Evolutionary conservation across 2,329 filamentous ascomycete species (phyloP).

Genomic region (Colletotrichum spinosum): DNA sequence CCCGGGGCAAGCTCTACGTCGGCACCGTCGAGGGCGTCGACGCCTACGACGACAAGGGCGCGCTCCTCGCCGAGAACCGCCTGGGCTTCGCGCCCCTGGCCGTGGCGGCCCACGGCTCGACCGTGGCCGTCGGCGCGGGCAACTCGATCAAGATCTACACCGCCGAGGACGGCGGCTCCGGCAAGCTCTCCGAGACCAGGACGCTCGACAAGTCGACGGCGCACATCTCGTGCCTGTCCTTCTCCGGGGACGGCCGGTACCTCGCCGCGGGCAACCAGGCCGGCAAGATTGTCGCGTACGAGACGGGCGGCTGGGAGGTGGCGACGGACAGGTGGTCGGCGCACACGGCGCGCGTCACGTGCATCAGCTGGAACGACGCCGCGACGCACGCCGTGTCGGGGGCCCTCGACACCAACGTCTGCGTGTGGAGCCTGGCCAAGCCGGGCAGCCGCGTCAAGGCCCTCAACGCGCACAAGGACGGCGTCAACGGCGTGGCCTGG

Average conservation of each 20-base stretch:
- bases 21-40: conserved; percentile 64
- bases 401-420: conserved; percentile 89
- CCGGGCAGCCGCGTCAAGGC: conserved; percentile 88
- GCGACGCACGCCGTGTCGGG: conserved; percentile 86
- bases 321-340: conserved; percentile 80
- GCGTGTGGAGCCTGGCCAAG: conserved; percentile 88
- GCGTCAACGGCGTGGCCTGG: conserved; percentile 90
- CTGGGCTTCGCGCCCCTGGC: conserved; percentile 75
- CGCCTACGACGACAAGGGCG: conserved; percentile 70
- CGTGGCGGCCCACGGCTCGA: conserved; percentile 75
- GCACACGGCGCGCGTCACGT: conserved; percentile 68
- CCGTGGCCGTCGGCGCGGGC: conserved; percentile 81
- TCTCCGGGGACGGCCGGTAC: conserved; percentile 80
- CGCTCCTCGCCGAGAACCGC: conserved; percentile 68
- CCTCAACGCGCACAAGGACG: conserved; percentile 93
- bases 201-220: conserved; percentile 77
- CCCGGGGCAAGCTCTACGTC: conserved; percentile 65
- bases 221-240: conserved; percentile 82
- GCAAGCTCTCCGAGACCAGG: conserved; percentile 64
- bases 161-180: conserved; percentile 59
- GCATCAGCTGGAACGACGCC: conserved; percentile 79
- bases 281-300: conserved; percentile 90
- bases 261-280: conserved; percentile 86
- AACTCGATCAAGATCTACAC: conserved; percentile 82
- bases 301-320: conserved; percentile 72